A percentile compares a stretch with the other conserved stretches of the same genome.
Evolutionary conservation across 371 early-diverging fungal genomes (phyloP).

Genomic region (Rhizopus delemar): DNA sequence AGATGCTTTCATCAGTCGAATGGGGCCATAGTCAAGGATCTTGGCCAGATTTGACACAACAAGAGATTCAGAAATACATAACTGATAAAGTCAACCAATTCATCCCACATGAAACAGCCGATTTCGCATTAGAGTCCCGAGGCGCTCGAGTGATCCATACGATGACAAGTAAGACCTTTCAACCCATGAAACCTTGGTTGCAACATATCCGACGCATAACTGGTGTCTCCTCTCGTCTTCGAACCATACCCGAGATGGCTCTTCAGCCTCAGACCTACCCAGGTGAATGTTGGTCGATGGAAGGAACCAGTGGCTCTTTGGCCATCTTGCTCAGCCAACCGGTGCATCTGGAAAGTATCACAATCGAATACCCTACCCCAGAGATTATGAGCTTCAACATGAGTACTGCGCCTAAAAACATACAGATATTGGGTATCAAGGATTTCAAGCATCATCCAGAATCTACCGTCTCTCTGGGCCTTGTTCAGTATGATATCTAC

Average conservation of each 20-base stretch:
- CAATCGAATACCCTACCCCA: constrained; percentile 15
- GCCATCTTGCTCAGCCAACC: constrained; percentile 14
- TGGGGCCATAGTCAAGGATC: no score
- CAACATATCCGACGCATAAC: not conserved
- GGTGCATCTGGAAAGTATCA: constrained; percentile 12
- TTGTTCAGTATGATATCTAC: constrained; percentile 23
- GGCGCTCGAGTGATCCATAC: constrained; percentile 65
- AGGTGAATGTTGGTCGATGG: constrained; percentile 22
- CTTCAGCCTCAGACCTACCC: constrained; percentile 2
- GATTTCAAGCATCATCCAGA: constrained; percentile 3
- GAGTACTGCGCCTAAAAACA: constrained; percentile 8
- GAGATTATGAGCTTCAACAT: constrained; percentile 3
- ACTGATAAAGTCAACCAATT: constrained; percentile 13
- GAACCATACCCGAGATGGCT: constrained; percentile 8
- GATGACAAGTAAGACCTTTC: constrained; percentile 42
- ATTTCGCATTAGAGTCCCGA: constrained; percentile 69
- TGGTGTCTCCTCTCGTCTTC: not conserved
- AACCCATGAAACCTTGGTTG: constrained; percentile 2
- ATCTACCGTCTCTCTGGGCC: constrained; percentile 11
- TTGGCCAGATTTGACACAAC: not conserved
- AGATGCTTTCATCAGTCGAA: not conserved
- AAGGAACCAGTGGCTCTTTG: constrained; percentile 10
- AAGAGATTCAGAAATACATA: not conserved
- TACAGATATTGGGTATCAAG: constrained; percentile 12
- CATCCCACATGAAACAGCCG: constrained; percentile 45